phyloP scores from a whole-genome alignment of 176 grass and related monocot species.

The Alloteropsis semialata region DNA sequence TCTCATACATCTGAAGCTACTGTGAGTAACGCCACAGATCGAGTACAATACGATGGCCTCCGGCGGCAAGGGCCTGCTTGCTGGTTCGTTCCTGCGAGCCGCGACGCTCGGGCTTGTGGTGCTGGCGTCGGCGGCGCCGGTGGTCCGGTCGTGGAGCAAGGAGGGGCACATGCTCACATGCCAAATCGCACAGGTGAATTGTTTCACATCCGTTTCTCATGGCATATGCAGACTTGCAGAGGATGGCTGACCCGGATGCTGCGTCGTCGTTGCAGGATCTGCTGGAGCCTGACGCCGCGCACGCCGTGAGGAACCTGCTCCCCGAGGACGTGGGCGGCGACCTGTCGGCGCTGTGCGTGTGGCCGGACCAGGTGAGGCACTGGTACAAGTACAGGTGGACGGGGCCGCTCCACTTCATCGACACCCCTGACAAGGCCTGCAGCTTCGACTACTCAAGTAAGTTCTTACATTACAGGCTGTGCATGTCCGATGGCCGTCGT shows the following conservation, averaged over 20 bases:
- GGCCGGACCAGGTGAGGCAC: slow-evolving; percentile 84
- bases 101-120: slow-evolving; percentile 32
- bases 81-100: background rate
- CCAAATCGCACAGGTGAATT: slow-evolving; percentile 71
- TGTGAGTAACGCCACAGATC: background rate
- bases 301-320: slow-evolving; percentile 67
- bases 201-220: background rate
- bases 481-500: background rate
- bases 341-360: slow-evolving; percentile 69
- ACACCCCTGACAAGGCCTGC: slow-evolving; percentile 83
- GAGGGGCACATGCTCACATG: slow-evolving; percentile 86
- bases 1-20: background rate
- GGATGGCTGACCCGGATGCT: background rate
- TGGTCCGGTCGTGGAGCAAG: slow-evolving; percentile 62
- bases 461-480: background rate
- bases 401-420: slow-evolving; percentile 79
- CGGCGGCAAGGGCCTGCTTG: background rate
- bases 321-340: slow-evolving; percentile 65
- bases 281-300: slow-evolving; percentile 57
- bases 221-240: too few species aligned
- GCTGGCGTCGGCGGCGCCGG: slow-evolving; percentile 45
- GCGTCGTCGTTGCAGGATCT: slow-evolving; percentile 55
- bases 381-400: slow-evolving; percentile 80
- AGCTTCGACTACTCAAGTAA: slow-evolving; percentile 74
- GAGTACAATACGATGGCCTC: background rate